These are phyloP conservation scores for Gryganskiella cystojenkinii DNA, from an alignment of 192 early-diverging fungal species.

Conservation along the genomic window DNA sequence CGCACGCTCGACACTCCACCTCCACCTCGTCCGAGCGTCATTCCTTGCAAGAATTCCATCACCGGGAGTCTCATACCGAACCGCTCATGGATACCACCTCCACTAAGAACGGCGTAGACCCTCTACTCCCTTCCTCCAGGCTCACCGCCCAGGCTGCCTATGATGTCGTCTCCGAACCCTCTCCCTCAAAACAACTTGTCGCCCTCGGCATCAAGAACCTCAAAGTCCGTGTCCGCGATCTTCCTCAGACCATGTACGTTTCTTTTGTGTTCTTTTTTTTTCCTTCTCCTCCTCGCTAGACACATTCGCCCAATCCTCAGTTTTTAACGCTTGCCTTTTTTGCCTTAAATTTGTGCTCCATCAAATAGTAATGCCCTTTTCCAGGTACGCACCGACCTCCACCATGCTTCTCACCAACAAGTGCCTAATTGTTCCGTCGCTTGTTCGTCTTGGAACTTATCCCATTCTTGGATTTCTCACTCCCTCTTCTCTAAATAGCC, in stretches of 20 bases:
- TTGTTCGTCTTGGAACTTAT: background rate
- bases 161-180: constrained; percentile 34
- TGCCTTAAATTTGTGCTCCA: too few species aligned
- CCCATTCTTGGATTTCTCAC: background rate
- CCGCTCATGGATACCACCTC: constrained; percentile 20
- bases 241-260: constrained; percentile 41
- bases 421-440: background rate
- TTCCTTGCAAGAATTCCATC: constrained; percentile 20
- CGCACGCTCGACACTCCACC: background rate
- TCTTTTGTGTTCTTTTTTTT: background rate
- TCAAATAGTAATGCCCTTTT: constrained; percentile 50
- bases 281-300: background rate
- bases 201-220: constrained; percentile 48
- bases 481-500: constrained; percentile 6
- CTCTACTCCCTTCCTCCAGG: constrained; percentile 1
- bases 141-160: constrained; percentile 44
- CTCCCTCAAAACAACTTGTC: constrained; percentile 35
- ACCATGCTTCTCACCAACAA: background rate
- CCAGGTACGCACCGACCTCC: constrained; percentile 11
- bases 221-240: constrained; percentile 37
- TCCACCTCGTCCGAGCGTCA: constrained; percentile 20
- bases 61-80: constrained; percentile 1
- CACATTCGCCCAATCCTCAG: background rate
- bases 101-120: background rate
- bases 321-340: too few species aligned